Percentiles rank a stretch among this genome's conserved stretches.
These are phyloP conservation scores for Antitrichia curtipendula DNA, from an alignment of 225 moss, liverwort and hornwort genomes.

Conservation along the genomic window DNA sequence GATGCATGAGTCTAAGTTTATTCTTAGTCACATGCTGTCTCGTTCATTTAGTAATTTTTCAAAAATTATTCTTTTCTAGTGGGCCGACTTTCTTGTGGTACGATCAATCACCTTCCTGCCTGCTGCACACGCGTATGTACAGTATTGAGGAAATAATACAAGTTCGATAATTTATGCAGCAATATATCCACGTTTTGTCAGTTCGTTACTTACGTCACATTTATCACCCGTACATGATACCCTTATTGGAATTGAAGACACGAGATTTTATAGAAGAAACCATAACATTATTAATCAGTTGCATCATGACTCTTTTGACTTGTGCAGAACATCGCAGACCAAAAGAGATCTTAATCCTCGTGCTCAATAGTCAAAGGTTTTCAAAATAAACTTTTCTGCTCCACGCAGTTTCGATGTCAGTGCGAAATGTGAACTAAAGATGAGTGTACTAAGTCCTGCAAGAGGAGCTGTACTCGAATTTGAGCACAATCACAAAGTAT, in stretches of 20 bases:
- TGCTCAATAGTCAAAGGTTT: too few species aligned
- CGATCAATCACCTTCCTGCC: not conserved
- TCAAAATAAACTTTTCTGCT: not conserved
- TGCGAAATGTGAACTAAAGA: not conserved
- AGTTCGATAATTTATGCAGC: not conserved
- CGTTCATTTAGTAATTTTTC: not conserved
- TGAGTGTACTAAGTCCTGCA: not conserved
- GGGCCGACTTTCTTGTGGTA: not conserved
- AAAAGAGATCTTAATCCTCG: not conserved
- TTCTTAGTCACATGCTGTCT: not conserved
- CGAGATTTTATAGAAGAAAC: not conserved
- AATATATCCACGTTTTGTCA: not conserved
- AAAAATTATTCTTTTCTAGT: not conserved
- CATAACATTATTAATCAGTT: not conserved
- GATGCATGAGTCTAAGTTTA: not conserved
- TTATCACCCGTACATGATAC: not conserved
- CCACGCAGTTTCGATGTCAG: not conserved
- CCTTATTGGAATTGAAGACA: not conserved
- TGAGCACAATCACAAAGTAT: not conserved
- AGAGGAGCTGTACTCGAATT: too few species aligned
- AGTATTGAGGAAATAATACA: not conserved
- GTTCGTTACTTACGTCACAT: not conserved
- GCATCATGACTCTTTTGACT: not conserved
- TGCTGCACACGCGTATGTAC: not conserved
- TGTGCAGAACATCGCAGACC: not conserved